Percentiles rank a stretch among this genome's conserved stretches.
Conservation (phyloP, 257 asterid species). For the Schizonepeta tenuifolia region DNA sequence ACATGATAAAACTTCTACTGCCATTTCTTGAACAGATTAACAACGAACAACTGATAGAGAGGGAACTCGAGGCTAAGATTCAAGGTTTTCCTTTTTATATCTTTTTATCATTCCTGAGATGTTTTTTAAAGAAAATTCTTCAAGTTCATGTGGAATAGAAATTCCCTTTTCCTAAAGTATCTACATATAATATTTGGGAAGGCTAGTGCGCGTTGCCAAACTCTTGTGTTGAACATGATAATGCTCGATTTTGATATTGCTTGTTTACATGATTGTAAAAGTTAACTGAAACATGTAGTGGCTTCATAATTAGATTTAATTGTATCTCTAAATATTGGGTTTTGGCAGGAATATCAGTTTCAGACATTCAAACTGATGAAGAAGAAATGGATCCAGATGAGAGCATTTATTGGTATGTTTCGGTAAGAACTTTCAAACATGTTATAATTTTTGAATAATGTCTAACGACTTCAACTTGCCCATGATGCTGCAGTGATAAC, state of each 20-base stretch:
- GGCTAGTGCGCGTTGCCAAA: no score
- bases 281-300: neutral
- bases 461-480: conserved; percentile 2
- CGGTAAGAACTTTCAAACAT: neutral
- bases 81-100: conserved; percentile 39
- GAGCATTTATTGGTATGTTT: conserved; percentile 59
- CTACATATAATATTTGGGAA: no score
- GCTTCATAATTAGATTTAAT: conserved; percentile 12
- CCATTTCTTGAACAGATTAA: conserved; percentile 56
- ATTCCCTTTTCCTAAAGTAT: neutral
- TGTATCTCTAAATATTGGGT: neutral
- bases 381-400: conserved; percentile 33
- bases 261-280: neutral
- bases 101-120: neutral
- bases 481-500: conserved; percentile 51
- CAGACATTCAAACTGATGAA: conserved; percentile 36
- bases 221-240: no score
- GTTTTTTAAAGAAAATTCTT: neutral
- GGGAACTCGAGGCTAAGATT: conserved; percentile 51
- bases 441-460: neutral
- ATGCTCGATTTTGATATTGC: neutral
- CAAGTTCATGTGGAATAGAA: neutral
- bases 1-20: conserved; percentile 46
- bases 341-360: conserved; percentile 48
- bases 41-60: conserved; percentile 57